Percentiles rank a stretch among this genome's conserved stretches.
These are phyloP conservation scores for Coccomyxa sp. DNA, from an alignment of 139 green algal genomes.

Conservation along the genomic window DNA sequence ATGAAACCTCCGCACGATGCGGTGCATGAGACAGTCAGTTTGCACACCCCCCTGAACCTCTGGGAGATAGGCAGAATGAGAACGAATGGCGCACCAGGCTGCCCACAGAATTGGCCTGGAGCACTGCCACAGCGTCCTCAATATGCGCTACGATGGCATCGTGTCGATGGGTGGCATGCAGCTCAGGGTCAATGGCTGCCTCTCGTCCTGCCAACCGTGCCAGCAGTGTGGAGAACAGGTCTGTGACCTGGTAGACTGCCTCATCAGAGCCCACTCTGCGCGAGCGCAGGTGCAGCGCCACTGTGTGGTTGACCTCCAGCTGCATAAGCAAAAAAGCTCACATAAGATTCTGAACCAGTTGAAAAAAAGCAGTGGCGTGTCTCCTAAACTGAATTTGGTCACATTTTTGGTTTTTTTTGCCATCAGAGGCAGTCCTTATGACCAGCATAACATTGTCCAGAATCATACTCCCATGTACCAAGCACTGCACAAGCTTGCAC, in stretches of 20 bases:
- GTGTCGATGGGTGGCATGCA: background rate
- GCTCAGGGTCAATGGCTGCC: background rate
- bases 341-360: no score
- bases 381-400: no score
- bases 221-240: background rate
- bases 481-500: no score
- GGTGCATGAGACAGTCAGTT: no score
- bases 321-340: background rate
- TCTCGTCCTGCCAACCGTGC: background rate
- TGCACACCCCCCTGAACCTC: no score
- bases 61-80: background rate
- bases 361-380: no score
- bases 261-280: conserved; percentile 2
- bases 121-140: background rate
- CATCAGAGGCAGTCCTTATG: no score
- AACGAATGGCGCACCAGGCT: background rate
- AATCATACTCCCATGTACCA: no score
- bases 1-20: no score
- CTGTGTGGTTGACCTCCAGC: conserved; percentile 10
- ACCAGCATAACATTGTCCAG: no score
- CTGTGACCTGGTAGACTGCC: background rate
- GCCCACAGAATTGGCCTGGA: background rate
- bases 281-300: conserved; percentile 21
- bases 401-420: no score
- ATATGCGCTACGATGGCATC: background rate